A percentile compares a stretch with the other conserved stretches of the same genome.
These are phyloP conservation scores for Colletotrichum destructivum DNA, from an alignment of 2,329 filamentous ascomycete species.

Conservation along the genomic window DNA sequence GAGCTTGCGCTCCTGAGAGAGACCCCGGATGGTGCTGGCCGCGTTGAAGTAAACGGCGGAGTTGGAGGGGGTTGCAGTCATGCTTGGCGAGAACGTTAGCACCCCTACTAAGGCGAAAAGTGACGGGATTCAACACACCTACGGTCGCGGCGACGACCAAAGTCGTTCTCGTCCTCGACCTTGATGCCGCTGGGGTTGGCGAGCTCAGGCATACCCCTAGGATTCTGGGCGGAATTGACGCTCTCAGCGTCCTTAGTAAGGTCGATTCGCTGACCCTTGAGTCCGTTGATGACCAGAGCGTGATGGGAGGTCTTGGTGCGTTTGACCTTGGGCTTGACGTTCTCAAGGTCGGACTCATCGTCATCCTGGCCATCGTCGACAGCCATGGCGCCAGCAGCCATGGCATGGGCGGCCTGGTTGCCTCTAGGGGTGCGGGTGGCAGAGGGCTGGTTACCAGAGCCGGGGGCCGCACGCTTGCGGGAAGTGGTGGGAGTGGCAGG, in stretches of 20 bases:
- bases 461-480: slow-evolving; percentile 27
- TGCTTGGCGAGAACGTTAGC: neutral
- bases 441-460: neutral
- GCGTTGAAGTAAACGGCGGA: neutral
- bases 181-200: slow-evolving; percentile 35
- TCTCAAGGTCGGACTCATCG: slow-evolving; percentile 7
- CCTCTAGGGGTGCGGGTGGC: neutral
- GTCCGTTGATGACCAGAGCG: neutral
- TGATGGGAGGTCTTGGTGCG: slow-evolving; percentile 2
- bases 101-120: neutral
- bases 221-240: slow-evolving; percentile 25
- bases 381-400: slow-evolving; percentile 16
- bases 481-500: neutral
- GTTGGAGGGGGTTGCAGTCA: neutral
- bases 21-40: neutral
- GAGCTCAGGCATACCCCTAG: slow-evolving; percentile 25
- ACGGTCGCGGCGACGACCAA: slow-evolving; percentile 2
- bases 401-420: slow-evolving; percentile 23
- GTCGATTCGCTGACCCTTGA: slow-evolving; percentile 24
- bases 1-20: slow-evolving; percentile 2
- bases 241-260: slow-evolving; percentile 26
- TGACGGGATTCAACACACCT: neutral
- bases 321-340: slow-evolving; percentile 26
- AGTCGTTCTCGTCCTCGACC: slow-evolving; percentile 33
- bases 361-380: slow-evolving; percentile 26